These are phyloP conservation scores for Lactarius deliciosus DNA, from an alignment of 768 basidiomycete genomes.

Conservation along the genomic window DNA sequence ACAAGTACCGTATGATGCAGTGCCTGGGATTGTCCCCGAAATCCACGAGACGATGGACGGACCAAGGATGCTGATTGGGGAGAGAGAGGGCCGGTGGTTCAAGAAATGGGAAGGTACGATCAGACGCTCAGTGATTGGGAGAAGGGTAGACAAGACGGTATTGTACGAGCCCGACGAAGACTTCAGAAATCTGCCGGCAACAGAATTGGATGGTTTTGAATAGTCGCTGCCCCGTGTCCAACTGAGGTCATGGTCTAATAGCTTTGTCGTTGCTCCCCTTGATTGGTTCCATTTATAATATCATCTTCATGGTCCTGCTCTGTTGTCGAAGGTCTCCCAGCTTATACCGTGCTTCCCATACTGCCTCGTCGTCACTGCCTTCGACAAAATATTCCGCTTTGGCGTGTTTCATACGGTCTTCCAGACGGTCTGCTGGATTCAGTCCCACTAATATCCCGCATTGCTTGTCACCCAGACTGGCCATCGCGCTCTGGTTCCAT, in stretches of 20 bases:
- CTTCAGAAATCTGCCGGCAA: constrained; percentile 12
- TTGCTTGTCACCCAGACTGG: constrained; percentile 41
- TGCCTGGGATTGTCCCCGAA: neutral
- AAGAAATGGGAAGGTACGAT: constrained; percentile 73
- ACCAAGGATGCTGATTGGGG: constrained; percentile 49
- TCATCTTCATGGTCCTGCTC: neutral
- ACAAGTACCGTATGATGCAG: constrained; percentile 6
- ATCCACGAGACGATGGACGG: constrained; percentile 35
- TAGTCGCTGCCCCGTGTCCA: constrained; percentile 12
- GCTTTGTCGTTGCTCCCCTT: constrained; percentile 24
- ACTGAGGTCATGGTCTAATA: constrained; percentile 15
- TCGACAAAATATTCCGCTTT: constrained; percentile 59
- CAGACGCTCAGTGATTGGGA: constrained; percentile 49
- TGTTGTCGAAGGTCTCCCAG: neutral
- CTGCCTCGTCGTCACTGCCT: constrained; percentile 47
- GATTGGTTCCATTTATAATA: neutral
- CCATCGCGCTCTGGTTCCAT: constrained; percentile 31
- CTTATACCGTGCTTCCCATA: constrained; percentile 51
- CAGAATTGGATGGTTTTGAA: neutral
- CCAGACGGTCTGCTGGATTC: constrained; percentile 54
- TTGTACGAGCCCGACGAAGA: constrained; percentile 29
- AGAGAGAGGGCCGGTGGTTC: constrained; percentile 79
- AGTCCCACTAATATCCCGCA: constrained; percentile 57
- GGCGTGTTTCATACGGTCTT: constrained; percentile 41
- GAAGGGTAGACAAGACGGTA: constrained; percentile 20